Conservation (phyloP, 2,329 filamentous ascomycete species). For the Cladorrhinum sp. region DNA sequence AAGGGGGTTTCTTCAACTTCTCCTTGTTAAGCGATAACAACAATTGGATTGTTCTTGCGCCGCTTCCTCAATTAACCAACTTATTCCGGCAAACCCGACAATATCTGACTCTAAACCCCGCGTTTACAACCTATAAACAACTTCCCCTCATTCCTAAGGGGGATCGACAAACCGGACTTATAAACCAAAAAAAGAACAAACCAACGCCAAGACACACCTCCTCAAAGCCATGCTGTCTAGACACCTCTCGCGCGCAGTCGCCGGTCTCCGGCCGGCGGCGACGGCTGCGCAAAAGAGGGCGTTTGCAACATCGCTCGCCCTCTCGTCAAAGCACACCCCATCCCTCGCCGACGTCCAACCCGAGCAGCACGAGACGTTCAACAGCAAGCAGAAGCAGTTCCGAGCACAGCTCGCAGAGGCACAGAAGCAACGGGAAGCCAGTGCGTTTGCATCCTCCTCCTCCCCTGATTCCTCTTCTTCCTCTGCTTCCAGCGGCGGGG, state of each 20-base stretch:
- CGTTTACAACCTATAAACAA: background rate
- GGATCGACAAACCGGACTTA: background rate
- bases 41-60: background rate
- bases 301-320: constrained; percentile 53
- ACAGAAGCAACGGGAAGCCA: constrained; percentile 81
- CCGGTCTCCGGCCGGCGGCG: constrained; percentile 18
- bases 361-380: constrained; percentile 71
- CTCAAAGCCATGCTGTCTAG: constrained; percentile 45
- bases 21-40: background rate
- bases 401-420: constrained; percentile 75
- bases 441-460: constrained; percentile 53
- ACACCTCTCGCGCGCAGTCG: constrained; percentile 48
- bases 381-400: constrained; percentile 79
- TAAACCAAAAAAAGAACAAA: background rate
- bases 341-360: constrained; percentile 80
- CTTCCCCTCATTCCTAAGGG: background rate
- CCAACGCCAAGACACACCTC: constrained; percentile 12
- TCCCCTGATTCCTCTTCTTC: constrained; percentile 31
- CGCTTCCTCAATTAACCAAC: background rate
- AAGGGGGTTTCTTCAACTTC: background rate
- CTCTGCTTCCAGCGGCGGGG: constrained; percentile 39
- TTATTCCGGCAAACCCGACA: background rate
- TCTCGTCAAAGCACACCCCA: constrained; percentile 54
- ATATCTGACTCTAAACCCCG: background rate
- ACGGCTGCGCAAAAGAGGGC: constrained; percentile 41